Conservation (phyloP, 2,329 filamentous ascomycete species). For the Rhynchosporium graminicola region DNA sequence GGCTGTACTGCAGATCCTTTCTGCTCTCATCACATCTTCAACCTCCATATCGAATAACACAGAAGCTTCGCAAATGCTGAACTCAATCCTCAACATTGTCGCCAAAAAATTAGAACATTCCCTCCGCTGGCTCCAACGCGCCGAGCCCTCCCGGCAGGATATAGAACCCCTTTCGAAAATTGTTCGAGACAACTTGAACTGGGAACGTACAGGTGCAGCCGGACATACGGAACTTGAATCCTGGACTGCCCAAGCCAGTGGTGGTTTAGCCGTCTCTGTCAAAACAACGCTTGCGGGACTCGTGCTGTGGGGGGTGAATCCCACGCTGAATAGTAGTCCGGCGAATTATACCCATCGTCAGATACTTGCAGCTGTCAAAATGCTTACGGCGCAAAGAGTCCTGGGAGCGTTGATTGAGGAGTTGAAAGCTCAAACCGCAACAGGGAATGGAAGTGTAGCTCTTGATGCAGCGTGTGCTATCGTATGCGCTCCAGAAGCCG, state of each 20-base stretch:
- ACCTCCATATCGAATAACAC: constrained; percentile 61
- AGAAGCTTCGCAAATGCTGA: constrained; percentile 69
- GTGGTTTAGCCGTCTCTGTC: constrained; percentile 58
- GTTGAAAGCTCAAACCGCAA: constrained; percentile 60
- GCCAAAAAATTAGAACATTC: constrained; percentile 68
- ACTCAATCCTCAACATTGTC: constrained; percentile 69
- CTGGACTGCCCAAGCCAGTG: constrained; percentile 60
- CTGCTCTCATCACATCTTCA: constrained; percentile 66
- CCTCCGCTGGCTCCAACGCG: constrained; percentile 65
- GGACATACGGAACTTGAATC: constrained; percentile 67
- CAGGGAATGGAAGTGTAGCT: constrained; percentile 59
- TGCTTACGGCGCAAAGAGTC: constrained; percentile 62
- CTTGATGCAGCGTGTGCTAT: constrained; percentile 71
- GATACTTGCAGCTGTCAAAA: constrained; percentile 59
- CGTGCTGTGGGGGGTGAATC: constrained; percentile 65
- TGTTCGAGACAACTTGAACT: constrained; percentile 58
- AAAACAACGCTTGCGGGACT: constrained; percentile 63
- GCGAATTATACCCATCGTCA: constrained; percentile 73
- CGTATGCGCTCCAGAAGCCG: constrained; percentile 64
- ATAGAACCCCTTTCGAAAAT: constrained; percentile 68
- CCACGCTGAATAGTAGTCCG: constrained; percentile 55
- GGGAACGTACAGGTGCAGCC: constrained; percentile 61
- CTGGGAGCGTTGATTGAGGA: constrained; percentile 68
- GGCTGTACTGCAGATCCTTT: constrained; percentile 69
- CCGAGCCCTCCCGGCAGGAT: constrained; percentile 66